Conservation (phyloP, 306 rosid genomes). For the Prunus salicina region DNA sequence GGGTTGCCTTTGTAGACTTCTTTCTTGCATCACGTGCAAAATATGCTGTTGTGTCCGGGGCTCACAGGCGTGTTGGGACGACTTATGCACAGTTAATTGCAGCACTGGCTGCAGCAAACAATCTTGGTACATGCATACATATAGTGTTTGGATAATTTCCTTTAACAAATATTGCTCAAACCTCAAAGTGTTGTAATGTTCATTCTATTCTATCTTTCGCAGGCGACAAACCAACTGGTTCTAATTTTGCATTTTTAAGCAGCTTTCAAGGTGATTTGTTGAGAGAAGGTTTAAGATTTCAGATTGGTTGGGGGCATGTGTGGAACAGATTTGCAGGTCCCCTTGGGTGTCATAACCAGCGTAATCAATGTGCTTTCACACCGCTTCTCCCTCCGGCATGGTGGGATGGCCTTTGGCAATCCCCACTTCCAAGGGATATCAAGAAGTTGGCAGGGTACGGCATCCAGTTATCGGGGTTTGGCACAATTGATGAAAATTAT, state of each 20-base stretch:
- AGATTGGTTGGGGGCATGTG: conserved; percentile 96
- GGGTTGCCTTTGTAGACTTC: conserved; percentile 99
- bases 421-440: conserved; percentile 72
- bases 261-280: conserved; percentile 80
- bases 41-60: conserved; percentile 79
- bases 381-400: conserved; percentile 92
- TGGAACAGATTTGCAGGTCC: conserved; percentile 96
- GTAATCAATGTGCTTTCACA: conserved; percentile 72
- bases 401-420: conserved; percentile 95
- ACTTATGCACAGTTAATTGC: conserved; percentile 96
- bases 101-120: conserved; percentile 77
- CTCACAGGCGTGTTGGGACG: conserved; percentile 92
- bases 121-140: conserved; percentile 45
- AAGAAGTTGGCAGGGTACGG: conserved; percentile 65
- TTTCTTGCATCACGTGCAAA: conserved; percentile 89
- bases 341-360: conserved; percentile 71
- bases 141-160: background rate
- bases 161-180: background rate
- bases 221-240: conserved; percentile 53
- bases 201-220: conserved; percentile 14
- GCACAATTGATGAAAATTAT: conserved; percentile 48
- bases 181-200: background rate
- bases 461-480: conserved; percentile 51
- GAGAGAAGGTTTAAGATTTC: conserved; percentile 70
- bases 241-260: conserved; percentile 66